Base-by-base conservation (phyloP, 441 rosid species). In the Gossypium aridum region DNA sequence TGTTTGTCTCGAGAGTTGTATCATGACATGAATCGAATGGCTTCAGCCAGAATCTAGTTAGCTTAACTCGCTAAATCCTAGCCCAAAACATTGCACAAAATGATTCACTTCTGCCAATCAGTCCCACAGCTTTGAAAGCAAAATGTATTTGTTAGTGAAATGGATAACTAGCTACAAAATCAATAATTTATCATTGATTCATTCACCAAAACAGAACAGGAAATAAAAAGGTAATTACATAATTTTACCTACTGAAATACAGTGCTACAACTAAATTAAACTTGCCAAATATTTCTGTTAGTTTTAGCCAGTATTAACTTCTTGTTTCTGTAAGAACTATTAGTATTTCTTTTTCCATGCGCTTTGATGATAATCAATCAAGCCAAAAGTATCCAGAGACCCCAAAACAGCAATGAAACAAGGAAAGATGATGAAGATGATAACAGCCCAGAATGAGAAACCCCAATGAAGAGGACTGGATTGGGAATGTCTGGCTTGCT, bases 401-500 rank as follows among this genome's bases (percentile, higher is more conserved):
- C 77, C 65, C 76, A 45, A 39, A 75, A 23, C 64, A 78, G 28
- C 49, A 83, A 17, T 8, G 73, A 39, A 64, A 73, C 64, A 54
- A 45, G 23, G 17, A 63, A 76, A 19, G 64, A 66, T 39, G 64
- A 76, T 53, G 64, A 66, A 49, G 64, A 76, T 53, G 60, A 63
- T 39, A 67, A 23, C 64, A 12, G 56, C 79, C 22, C 64, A 12
- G 85, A 71, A 59, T 81, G 20, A 57, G 74, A 19, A 77, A 19
- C 39, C 12, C 43, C 71, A 12, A 54, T 59, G 75, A 66, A 55
- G 39, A 68, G 31, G 55, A 71, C 83, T 25, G 82, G 47, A 71
- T 74, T 64, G 34, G 80, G 56, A 64, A 72, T 17, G n/a, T 75
- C 75, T 49, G 88, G 73, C 9, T 75, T 76, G 69, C 37, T 71